phyloP scores from a whole-genome alignment of 768 basidiomycete species.

The Lyophyllum semitale region DNA sequence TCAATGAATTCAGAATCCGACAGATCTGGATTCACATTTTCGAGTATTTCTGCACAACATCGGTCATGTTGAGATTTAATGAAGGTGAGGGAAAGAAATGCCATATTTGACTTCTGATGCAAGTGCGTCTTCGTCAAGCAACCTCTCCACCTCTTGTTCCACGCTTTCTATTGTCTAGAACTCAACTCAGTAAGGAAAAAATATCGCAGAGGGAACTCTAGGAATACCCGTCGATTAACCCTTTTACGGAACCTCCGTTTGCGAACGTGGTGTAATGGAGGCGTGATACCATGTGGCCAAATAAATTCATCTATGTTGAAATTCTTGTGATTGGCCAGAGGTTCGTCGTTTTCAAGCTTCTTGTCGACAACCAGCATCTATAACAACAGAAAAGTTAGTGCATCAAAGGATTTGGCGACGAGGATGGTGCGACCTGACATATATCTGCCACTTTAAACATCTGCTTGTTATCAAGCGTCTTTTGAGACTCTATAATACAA shows the following conservation, averaged over 20 bases:
- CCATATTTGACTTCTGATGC: constrained; percentile 81
- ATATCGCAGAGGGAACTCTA: not conserved
- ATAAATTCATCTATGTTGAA: constrained; percentile 96
- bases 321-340: constrained; percentile 57
- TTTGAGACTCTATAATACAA: constrained; percentile 91
- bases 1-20: constrained; percentile 89
- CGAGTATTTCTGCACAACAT: constrained; percentile 64
- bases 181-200: not conserved
- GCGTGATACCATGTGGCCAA: constrained; percentile 95
- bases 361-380: constrained; percentile 94
- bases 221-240: constrained; percentile 74
- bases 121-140: constrained; percentile 77
- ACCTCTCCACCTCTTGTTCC: constrained; percentile 88
- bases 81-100: constrained; percentile 26
- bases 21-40: constrained; percentile 88
- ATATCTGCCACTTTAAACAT: constrained; percentile 99
- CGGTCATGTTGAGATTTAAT: not conserved
- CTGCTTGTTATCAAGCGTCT: constrained; percentile 93
- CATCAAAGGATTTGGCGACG: constrained; percentile 2
- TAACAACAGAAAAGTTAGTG: constrained; percentile 4
- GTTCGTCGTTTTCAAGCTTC: constrained; percentile 70
- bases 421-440: constrained; percentile 69
- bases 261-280: constrained; percentile 86
- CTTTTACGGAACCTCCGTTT: constrained; percentile 93
- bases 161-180: constrained; percentile 89